Base-by-base conservation (phyloP, 352 stramenopile species). In the Discostella stelligera region DNA sequence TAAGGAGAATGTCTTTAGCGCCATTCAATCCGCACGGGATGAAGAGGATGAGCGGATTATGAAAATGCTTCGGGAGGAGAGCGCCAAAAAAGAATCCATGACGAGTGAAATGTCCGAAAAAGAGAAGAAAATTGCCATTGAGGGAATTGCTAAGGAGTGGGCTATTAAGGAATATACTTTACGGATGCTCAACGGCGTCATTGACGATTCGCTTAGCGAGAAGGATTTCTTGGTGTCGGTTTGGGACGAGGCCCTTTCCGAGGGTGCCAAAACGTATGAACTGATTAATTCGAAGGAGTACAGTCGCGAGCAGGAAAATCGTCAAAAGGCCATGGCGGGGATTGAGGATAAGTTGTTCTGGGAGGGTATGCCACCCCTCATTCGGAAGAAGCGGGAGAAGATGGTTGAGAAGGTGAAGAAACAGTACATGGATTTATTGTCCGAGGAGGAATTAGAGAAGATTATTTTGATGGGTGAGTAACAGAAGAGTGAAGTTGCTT, bases 111-210 rank as follows among this genome's bases (percentile, higher is more conserved):
- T 73, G 37, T 27, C 50, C 25, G 66, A 76, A 27, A 73, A 85
- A 50, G 69, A 74, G 13, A 65, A 78, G 10, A 79, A 71, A 3
- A 16, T 76, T 37, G 81, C 86, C 61, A 72, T 89, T 13, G 76
- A 91, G 73, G 61, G 69, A 8, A 88, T 91, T 70, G 85, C 82
- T 23, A 79, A 69, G 59, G 79, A 89, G 53, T 91, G 85, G 85
- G 80, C 77, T 44, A 91, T 87, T 41, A 78, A 78, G 30, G 74
- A 91, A 67, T 89, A 84, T 44, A 86, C 80, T 46, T 68, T 79
- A 9, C 52, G 78, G 62, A 74, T 52, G 14, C 85, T 89, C 58
- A 73, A 66, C 5, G 85, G 79, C 21, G 79, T 77, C 32, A 61
- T 90, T 21, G 70, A 74, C 27, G 66, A 79, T 23, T 66, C 72